Percentiles rank a stretch among this genome's conserved stretches.
These are phyloP conservation scores for Bryoglossum gracile DNA, from an alignment of 495 filamentous ascomycete genomes.

Conservation along the genomic window DNA sequence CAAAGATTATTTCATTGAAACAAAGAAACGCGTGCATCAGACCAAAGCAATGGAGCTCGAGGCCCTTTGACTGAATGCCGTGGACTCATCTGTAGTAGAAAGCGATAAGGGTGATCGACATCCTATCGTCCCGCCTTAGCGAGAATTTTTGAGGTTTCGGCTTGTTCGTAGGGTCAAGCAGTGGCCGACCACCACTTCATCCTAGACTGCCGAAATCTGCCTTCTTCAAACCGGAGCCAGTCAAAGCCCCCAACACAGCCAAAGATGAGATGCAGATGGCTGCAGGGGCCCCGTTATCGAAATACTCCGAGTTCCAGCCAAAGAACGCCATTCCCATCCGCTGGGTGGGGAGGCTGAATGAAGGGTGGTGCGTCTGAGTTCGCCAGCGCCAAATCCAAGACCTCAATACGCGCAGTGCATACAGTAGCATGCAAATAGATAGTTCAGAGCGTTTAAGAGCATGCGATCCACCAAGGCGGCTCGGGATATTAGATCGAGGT, in stretches of 20 bases:
- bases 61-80: conserved; percentile 1
- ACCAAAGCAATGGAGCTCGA: conserved; percentile 7
- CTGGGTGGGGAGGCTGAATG: conserved; percentile 8
- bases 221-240: conserved; percentile 20
- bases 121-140: conserved; percentile 19
- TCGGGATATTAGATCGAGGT: too few species aligned
- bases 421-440: too few species aligned
- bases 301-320: conserved; percentile 15
- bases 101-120: conserved; percentile 15
- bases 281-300: too few species aligned
- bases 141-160: conserved; percentile 12
- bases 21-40: conserved; percentile 13
- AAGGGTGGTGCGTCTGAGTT: conserved; percentile 14
- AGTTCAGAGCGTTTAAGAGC: too few species aligned
- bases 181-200: conserved; percentile 6
- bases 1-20: conserved; percentile 14
- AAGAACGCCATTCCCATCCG: background rate
- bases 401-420: conserved; percentile 8
- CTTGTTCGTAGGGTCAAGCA: conserved; percentile 14
- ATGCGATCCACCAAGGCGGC: too few species aligned
- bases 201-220: conserved; percentile 6
- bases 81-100: conserved; percentile 5
- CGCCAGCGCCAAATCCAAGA: conserved; percentile 5
- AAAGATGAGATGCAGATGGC: conserved; percentile 24
- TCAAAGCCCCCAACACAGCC: conserved; percentile 15